These are phyloP conservation scores for Komagataella phaffii DNA, from an alignment of 805 yeast genomes.

Conservation along the genomic window DNA sequence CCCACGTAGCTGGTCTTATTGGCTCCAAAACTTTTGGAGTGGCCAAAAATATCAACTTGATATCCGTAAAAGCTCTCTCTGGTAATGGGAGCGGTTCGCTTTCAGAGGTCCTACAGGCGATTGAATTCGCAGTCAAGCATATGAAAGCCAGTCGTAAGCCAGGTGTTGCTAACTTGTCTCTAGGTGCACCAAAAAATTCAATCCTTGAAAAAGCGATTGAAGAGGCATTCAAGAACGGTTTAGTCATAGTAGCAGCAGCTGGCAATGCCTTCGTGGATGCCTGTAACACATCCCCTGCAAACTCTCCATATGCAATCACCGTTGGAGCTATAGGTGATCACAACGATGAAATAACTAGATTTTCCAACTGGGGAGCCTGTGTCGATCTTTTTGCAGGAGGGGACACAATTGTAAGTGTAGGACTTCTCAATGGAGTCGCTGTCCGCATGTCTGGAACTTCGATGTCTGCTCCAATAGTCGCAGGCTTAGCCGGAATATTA, in stretches of 20 bases:
- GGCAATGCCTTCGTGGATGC: slow-evolving; percentile 76
- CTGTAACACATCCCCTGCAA: slow-evolving; percentile 78
- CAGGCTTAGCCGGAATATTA: slow-evolving; percentile 48
- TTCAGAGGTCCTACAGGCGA: slow-evolving; percentile 48
- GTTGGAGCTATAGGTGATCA: slow-evolving; percentile 84
- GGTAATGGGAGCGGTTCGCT: slow-evolving; percentile 57
- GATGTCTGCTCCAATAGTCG: slow-evolving; percentile 68
- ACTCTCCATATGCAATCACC: slow-evolving; percentile 55
- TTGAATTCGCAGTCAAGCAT: slow-evolving; percentile 58
- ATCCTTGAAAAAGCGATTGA: slow-evolving; percentile 64
- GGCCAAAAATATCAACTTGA: slow-evolving; percentile 50
- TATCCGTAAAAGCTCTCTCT: slow-evolving; percentile 69
- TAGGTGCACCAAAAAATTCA: slow-evolving; percentile 60
- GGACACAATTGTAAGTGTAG: slow-evolving; percentile 45
- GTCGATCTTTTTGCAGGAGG: slow-evolving; percentile 84
- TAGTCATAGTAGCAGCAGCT: slow-evolving; percentile 70
- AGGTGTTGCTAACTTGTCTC: slow-evolving; percentile 68
- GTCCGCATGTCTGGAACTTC: slow-evolving; percentile 55
- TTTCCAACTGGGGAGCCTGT: slow-evolving; percentile 91
- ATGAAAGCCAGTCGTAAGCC: slow-evolving; percentile 19
- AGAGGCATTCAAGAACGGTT: slow-evolving; percentile 62
- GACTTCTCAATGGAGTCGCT: slow-evolving; percentile 15
- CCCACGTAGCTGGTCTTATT: slow-evolving; percentile 84
- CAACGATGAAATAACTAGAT: slow-evolving; percentile 55
- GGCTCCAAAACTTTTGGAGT: slow-evolving; percentile 77